Evolutionary conservation across 495 filamentous ascomycete species (phyloP), one percentile per base, ranked within the genome.

Genomic region (Talaromyces proteolyticus): DNA sequence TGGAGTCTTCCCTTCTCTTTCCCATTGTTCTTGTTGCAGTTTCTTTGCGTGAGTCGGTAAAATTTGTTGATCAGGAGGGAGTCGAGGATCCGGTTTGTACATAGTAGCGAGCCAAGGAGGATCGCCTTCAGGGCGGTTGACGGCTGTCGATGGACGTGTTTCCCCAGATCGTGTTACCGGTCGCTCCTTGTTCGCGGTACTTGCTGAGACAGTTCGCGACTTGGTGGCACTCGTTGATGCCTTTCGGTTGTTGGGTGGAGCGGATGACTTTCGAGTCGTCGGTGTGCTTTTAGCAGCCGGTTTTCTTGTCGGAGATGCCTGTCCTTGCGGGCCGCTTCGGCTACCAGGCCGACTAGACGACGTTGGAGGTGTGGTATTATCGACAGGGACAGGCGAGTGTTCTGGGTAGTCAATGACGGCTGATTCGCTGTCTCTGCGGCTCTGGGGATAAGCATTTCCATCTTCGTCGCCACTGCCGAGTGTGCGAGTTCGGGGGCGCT

Each of bases 21-120:
- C 90, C 91, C 89, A 95, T 61, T 93, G 89, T 63, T 96, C 89
- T 72, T 96, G 93, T 61, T 91, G 86, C 67, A 97, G 76, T 53
- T 87, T 80, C 58, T 85, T 93, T 37, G 93, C 93, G 51, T 96
- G 89, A 0, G 93, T 98, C 3, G 93, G 93, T 16, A 98, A 79
- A 46, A 98, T 80, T 62, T 98, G 93, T 64, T 97, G 87, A 50
- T 98, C 93, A 11, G 89, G 93, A 36, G 93, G 93, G 12, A 98
- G 77, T 36, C 90, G 84, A 34, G 93, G 93, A 63, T 98, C 93
- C 3, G 93, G 94, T 58, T 93, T 94, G 64, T 95, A 98, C 72
- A 94, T 93, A 0, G 85, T 85, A 16, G 91, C 83, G 66, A 96
- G 80, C 93, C 94, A 97, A 34, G 94, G 94, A 6, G 93, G 87